These are phyloP conservation scores for Cryptococcus sp. DNA, from an alignment of 1,284 basidiomycete genomes.

Conservation along the genomic window DNA sequence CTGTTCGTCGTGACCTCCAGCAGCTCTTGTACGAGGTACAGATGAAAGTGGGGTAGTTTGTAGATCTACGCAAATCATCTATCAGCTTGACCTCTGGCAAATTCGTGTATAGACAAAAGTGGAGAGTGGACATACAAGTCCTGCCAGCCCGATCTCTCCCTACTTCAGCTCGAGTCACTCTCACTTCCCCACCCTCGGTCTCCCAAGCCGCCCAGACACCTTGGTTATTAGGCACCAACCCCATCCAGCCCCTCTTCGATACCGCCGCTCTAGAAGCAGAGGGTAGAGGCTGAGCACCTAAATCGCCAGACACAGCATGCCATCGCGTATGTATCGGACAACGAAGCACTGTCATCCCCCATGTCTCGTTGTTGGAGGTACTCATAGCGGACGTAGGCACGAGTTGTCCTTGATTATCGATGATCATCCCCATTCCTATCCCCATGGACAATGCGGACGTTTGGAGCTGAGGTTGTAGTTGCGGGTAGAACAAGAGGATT, in stretches of 20 bases:
- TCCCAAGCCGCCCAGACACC: conserved; percentile 44
- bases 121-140: conserved; percentile 1
- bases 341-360: conserved; percentile 32
- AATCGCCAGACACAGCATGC: conserved; percentile 2
- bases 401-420: not conserved
- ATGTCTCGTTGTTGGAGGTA: conserved; percentile 6
- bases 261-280: conserved; percentile 6
- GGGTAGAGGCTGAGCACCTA: too few relatives aligned
- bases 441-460: too few relatives aligned
- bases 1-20: conserved; percentile 1
- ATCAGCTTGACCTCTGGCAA: too few relatives aligned
- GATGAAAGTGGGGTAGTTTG: conserved; percentile 35
- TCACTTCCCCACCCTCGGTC: conserved; percentile 21
- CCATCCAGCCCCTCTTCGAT: conserved; percentile 38
- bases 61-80: conserved; percentile 18
- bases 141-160: conserved; percentile 29
- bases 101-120: too few relatives aligned
- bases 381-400: not conserved
- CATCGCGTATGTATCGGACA: conserved; percentile 26
- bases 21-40: conserved; percentile 19
- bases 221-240: conserved; percentile 29
- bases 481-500: conserved; percentile 33
- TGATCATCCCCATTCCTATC: not conserved
- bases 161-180: conserved; percentile 36
- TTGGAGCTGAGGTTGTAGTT: not conserved